Evolutionary conservation across 768 basidiomycete species (phyloP).

Genomic region (Hebeloma cylindrosporum): DNA sequence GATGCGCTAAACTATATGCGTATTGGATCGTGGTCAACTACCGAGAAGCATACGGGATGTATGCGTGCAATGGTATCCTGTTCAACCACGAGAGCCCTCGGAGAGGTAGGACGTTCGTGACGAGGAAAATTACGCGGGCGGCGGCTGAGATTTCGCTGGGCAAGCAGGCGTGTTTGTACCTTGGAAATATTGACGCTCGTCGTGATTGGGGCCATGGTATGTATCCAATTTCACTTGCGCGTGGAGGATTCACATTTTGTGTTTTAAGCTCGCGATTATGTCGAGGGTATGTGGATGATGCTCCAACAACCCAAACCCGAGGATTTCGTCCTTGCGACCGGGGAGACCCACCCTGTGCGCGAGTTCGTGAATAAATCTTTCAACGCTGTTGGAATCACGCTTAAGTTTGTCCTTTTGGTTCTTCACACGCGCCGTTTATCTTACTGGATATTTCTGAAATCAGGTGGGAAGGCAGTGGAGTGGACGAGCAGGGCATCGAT

Average conservation of each 20-base stretch:
- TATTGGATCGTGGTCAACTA: slow-evolving; percentile 93
- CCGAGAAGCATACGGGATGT: slow-evolving; percentile 95
- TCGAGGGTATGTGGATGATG: slow-evolving; percentile 98
- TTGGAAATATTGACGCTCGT: slow-evolving; percentile 92
- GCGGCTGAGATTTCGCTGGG: slow-evolving; percentile 89
- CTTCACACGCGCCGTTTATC: background rate
- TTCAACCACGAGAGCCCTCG: slow-evolving; percentile 99
- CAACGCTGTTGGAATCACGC: slow-evolving; percentile 57
- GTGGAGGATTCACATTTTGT: slow-evolving; percentile 1
- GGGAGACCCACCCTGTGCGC: slow-evolving; percentile 92
- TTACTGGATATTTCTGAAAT: slow-evolving; percentile 6
- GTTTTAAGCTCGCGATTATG: slow-evolving; percentile 75
- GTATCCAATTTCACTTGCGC: slow-evolving; percentile 23
- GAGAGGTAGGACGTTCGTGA: slow-evolving; percentile 93
- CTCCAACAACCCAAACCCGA: slow-evolving; percentile 82
- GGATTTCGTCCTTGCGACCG: slow-evolving; percentile 94
- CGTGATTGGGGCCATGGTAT: slow-evolving; percentile 98
- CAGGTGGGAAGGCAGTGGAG: slow-evolving; percentile 80
- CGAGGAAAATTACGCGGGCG: slow-evolving; percentile 90
- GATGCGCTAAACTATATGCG: slow-evolving; percentile 91
- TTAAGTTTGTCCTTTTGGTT: slow-evolving; percentile 47
- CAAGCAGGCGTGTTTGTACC: slow-evolving; percentile 87
- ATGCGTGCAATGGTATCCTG: slow-evolving; percentile 93
- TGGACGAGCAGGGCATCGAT: slow-evolving; percentile 76
- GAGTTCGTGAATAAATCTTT: slow-evolving; percentile 94